Percentiles rank a stretch among this genome's conserved stretches.
Conservation (phyloP, 805 yeast genomes). For the Brettanomyces sp. region DNA sequence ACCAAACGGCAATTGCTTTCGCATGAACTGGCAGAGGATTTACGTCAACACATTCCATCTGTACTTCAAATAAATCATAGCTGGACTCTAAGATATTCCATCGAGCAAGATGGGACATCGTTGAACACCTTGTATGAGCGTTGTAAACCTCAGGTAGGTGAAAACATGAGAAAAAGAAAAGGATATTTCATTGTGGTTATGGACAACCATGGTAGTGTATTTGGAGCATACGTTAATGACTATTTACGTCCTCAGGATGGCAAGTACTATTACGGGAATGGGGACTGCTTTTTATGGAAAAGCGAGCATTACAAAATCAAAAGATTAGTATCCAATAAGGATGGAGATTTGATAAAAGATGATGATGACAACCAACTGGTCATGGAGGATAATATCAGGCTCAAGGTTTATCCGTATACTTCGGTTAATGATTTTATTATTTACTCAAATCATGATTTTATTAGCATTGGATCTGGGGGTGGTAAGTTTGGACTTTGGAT, state of each 20-base stretch:
- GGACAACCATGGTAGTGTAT: constrained; percentile 54
- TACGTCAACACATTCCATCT: constrained; percentile 66
- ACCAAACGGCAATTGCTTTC: constrained; percentile 52
- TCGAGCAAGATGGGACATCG: constrained; percentile 90
- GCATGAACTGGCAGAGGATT: constrained; percentile 58
- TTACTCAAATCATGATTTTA: constrained; percentile 66
- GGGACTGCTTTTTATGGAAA: constrained; percentile 92
- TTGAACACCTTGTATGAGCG: constrained; percentile 64
- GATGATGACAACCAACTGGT: constrained; percentile 4
- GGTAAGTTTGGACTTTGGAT: constrained; percentile 92
- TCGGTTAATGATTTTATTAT: constrained; percentile 81
- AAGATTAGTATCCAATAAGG: constrained; percentile 7
- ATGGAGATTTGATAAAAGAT: constrained; percentile 1
- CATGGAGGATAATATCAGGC: constrained; percentile 29
- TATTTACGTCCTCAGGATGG: constrained; percentile 61
- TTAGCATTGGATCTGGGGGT: constrained; percentile 86
- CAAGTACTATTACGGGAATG: constrained; percentile 80
- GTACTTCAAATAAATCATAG: constrained; percentile 66
- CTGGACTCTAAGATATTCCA: constrained; percentile 75
- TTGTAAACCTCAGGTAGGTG: constrained; percentile 34
- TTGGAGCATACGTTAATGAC: constrained; percentile 78
- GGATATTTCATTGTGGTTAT: constrained; percentile 72
- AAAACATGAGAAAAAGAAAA: constrained; percentile 23
- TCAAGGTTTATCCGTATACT: constrained; percentile 80
- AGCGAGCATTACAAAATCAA: constrained; percentile 36